A percentile compares a stretch with the other conserved stretches of the same genome.
Conservation (phyloP, 1,284 basidiomycete species). For the Fistulinella staudtii region DNA sequence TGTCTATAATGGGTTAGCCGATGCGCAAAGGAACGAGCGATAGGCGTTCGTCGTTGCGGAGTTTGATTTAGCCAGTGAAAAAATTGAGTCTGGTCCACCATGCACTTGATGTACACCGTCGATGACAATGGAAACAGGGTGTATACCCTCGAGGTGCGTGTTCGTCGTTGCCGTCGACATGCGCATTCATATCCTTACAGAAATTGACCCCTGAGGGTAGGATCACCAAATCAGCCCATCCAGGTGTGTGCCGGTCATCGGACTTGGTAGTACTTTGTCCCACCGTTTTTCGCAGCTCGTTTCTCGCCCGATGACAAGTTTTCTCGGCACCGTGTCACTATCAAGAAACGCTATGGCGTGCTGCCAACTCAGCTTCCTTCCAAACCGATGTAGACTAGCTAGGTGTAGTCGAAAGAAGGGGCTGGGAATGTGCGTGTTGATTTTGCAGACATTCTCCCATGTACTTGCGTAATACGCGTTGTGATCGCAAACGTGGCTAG, state of each 20-base stretch:
- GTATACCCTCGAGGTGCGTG: constrained; percentile 82
- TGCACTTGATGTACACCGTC: constrained; percentile 94
- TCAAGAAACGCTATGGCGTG: constrained; percentile 87
- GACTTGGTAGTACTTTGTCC: not conserved
- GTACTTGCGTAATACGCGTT: not conserved
- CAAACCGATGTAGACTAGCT: constrained; percentile 52
- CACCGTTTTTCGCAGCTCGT: constrained; percentile 55
- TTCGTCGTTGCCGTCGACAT: not conserved
- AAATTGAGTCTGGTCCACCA: constrained; percentile 32
- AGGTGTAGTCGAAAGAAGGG: not conserved
- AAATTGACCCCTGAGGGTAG: constrained; percentile 79
- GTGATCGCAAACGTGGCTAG: too few relatives aligned
- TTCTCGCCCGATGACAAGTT: constrained; percentile 99
- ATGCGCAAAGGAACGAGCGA: not conserved
- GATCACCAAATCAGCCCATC: constrained; percentile 91
- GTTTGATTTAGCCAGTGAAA: constrained; percentile 7
- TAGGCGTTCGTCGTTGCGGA: constrained; percentile 11
- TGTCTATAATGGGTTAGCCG: not conserved
- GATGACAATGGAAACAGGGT: constrained; percentile 77
- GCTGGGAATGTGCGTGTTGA: not conserved
- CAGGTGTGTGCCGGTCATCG: constrained; percentile 52
- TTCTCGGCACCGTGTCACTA: constrained; percentile 90
- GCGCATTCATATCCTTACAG: constrained; percentile 38
- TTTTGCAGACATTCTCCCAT: not conserved
- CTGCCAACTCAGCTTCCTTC: constrained; percentile 86